A percentile compares a stretch with the other conserved stretches of the same genome.
phyloP scores from a whole-genome alignment of 148 eudicot genomes.

The Persicaria tinctoria region DNA sequence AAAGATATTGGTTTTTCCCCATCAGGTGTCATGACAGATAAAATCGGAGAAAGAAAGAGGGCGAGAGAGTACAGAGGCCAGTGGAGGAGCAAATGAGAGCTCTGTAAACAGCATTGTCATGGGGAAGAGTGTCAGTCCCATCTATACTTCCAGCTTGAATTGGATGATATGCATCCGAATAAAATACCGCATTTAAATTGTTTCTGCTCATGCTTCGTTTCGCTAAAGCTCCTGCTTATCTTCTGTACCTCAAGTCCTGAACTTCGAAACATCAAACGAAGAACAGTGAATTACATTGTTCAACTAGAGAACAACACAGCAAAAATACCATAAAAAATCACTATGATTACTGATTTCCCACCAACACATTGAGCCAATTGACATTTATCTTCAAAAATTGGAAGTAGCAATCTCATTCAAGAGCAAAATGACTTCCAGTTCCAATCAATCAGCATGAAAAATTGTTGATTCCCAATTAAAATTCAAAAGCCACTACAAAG shows the following conservation, averaged over 20 bases:
- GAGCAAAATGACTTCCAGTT: too few relatives aligned
- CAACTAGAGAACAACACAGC: neutral
- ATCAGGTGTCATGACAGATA: neutral
- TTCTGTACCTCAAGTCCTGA: neutral
- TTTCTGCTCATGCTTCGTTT: conserved; percentile 21
- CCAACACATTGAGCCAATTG: too few relatives aligned
- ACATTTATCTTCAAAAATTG: too few relatives aligned
- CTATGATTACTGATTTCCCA: too few relatives aligned
- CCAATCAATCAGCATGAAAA: too few relatives aligned
- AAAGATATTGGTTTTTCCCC: neutral
- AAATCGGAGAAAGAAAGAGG: neutral
- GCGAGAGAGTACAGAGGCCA: conserved; percentile 49
- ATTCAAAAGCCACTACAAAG: too few relatives aligned
- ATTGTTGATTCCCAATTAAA: too few relatives aligned
- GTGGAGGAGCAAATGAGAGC: conserved; percentile 89
- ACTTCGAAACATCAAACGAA: neutral
- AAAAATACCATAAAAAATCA: too few relatives aligned
- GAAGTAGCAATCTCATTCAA: too few relatives aligned
- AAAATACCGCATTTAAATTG: conserved; percentile 60
- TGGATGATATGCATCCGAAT: conserved; percentile 76
- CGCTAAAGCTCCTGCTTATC: neutral
- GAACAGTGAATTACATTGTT: neutral
- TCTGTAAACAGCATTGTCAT: conserved; percentile 78
- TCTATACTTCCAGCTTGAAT: conserved; percentile 96
- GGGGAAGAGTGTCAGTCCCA: conserved; percentile 89